These are phyloP conservation scores for Nannochloris sp. DNA, from an alignment of 139 green algal genomes.

Conservation along the genomic window DNA sequence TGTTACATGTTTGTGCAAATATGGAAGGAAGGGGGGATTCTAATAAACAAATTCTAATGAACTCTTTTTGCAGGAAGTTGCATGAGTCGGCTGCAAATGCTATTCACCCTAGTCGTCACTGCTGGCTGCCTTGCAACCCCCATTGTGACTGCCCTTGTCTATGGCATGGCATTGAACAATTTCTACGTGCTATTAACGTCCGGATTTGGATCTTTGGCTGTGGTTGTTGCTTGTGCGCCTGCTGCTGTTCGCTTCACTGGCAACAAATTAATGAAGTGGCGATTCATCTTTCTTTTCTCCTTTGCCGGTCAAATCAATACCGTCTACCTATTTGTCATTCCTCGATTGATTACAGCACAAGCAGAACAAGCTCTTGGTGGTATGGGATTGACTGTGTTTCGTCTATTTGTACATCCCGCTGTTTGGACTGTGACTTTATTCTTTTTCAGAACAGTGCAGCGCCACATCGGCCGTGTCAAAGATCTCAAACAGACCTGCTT, in stretches of 20 bases:
- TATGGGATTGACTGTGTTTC: conserved; percentile 20
- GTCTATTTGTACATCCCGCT: conserved; percentile 31
- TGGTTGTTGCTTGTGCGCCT: background rate
- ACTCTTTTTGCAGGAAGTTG: background rate
- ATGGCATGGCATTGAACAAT: background rate
- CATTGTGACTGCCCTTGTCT: background rate
- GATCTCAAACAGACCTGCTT: conserved; percentile 17
- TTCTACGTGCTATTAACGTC: background rate
- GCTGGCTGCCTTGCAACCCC: background rate
- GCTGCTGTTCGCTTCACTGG: background rate
- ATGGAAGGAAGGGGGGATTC: no score
- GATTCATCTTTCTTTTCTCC: conserved; percentile 10
- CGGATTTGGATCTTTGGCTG: background rate
- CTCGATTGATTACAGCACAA: conserved; percentile 9
- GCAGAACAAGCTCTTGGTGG: conserved; percentile 10
- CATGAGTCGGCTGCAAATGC: background rate
- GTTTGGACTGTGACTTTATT: conserved; percentile 22
- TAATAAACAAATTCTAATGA: background rate
- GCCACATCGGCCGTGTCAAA: conserved; percentile 15
- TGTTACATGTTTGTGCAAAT: background rate
- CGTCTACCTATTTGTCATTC: conserved; percentile 18
- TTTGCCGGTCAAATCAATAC: conserved; percentile 1
- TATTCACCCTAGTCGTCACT: background rate
- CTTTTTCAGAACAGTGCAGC: conserved; percentile 18
- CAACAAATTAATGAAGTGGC: conserved; percentile 13